These are phyloP conservation scores for Mortierella polycephala DNA, from an alignment of 371 early-diverging fungal genomes.

Conservation along the genomic window DNA sequence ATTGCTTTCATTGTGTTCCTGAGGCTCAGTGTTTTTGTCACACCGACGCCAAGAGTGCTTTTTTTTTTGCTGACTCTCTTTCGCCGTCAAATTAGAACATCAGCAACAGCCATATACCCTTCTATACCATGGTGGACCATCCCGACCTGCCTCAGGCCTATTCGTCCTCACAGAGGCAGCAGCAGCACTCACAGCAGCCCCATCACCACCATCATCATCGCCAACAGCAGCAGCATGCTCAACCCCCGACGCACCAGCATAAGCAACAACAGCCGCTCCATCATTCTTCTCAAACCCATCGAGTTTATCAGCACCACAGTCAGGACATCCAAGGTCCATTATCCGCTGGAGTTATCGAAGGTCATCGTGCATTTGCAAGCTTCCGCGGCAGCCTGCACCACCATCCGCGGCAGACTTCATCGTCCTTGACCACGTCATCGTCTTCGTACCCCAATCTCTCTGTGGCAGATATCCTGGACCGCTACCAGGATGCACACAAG, in stretches of 20 bases:
- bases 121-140: slow-evolving; percentile 33
- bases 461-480: slow-evolving; percentile 45
- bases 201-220: slow-evolving; percentile 17
- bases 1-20: too few species aligned
- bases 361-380: slow-evolving; percentile 43
- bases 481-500: slow-evolving; percentile 40
- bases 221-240: slow-evolving; percentile 12
- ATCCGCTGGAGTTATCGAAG: slow-evolving; percentile 50
- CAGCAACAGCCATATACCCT: neutral
- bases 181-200: slow-evolving; percentile 13
- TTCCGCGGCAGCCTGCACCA: slow-evolving; percentile 36
- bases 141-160: slow-evolving; percentile 38
- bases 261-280: slow-evolving; percentile 14
- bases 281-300: slow-evolving; percentile 18
- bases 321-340: slow-evolving; percentile 47
- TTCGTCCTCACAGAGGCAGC: slow-evolving; percentile 25
- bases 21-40: too few species aligned
- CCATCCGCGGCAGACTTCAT: slow-evolving; percentile 1
- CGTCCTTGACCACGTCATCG: slow-evolving; percentile 6
- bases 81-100: too few species aligned
- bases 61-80: slow-evolving; percentile 1
- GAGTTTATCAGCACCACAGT: slow-evolving; percentile 22
- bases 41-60: neutral
- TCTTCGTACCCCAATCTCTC: slow-evolving; percentile 22
- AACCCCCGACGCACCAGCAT: slow-evolving; percentile 9